Evolutionary conservation across 2,329 filamentous ascomycete species (phyloP), one percentile per base, ranked within the genome.

Genomic region (Pseudohalonectria lignicola): DNA sequence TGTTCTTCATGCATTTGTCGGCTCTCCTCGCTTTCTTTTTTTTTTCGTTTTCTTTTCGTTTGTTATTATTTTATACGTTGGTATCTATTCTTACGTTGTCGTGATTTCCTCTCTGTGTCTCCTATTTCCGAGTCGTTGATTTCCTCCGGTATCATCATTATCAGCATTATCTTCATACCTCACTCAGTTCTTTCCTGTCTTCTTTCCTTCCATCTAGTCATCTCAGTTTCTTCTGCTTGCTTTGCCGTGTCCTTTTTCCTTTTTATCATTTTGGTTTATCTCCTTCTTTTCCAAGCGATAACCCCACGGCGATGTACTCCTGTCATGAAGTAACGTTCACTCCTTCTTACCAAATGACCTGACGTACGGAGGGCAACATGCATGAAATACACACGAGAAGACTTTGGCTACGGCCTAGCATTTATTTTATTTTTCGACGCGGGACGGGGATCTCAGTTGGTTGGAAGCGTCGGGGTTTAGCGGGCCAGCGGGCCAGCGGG

Each of bases 1-100:
- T 31, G 29, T 60, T 49, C 52, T 55, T 61, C 51, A 57, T 61
- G 51, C 61, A 61, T 63, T 65, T 62, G 61, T 68, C 62, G 63
- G 61, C 55, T 59, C 50, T 53, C 51, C n/a, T n/a, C n/a, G n/a
- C n/a, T n/a, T n/a, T 48, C 51, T 53, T 57, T 56, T 52, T 49
- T 51, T 56, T 53, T 51, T 51, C 55, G 48, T 47, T 54, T 49
- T 50, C 45, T 49, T 50, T 43, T 50, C 46, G 44, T 56, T 54
- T 43, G 39, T 33, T 45, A 41, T 39, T 36, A 47, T 41, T 44
- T 23, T 29, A 26, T 35, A 18, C 33, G 19, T 43, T 23, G 4
- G 11, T 9, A 20, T 25, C 21, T 7, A 17, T n/a, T 28, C n/a
- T 34, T 20, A 19, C 21, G 21, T 15, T 8, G 6, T 33, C 7